These are phyloP conservation scores for Teratosphaeria pseudoeucalypti DNA, from an alignment of 2,329 filamentous ascomycete genomes.

Conservation along the genomic window DNA sequence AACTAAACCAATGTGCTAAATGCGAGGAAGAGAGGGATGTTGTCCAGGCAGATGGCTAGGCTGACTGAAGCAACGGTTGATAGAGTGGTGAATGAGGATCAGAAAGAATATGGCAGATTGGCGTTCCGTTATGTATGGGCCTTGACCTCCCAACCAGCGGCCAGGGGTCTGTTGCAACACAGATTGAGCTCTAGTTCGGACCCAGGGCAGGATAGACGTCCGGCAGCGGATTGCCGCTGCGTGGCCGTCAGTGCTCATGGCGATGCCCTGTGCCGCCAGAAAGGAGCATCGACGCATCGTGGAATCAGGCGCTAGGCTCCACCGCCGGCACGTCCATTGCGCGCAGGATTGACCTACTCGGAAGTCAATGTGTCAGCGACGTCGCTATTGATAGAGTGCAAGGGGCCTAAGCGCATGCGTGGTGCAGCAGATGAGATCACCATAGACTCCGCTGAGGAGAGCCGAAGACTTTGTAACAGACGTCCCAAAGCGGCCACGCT, in stretches of 20 bases:
- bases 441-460: not conserved
- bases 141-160: slow-evolving; percentile 8
- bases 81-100: slow-evolving; percentile 1
- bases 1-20: slow-evolving; percentile 2
- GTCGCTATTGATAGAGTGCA: slow-evolving; percentile 17
- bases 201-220: slow-evolving; percentile 11
- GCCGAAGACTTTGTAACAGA: not conserved
- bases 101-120: slow-evolving; percentile 1
- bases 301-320: slow-evolving; percentile 13
- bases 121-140: slow-evolving; percentile 17
- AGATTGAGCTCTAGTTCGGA: slow-evolving; percentile 11
- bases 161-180: slow-evolving; percentile 13
- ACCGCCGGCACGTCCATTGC: slow-evolving; percentile 11
- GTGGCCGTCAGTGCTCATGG: slow-evolving; percentile 11
- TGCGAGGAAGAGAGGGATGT: slow-evolving; percentile 9
- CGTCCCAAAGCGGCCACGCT: not conserved
- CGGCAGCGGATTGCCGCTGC: slow-evolving; percentile 12
- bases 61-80: slow-evolving; percentile 11
- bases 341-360: slow-evolving; percentile 7
- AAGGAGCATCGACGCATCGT: slow-evolving; percentile 7
- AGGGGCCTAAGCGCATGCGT: not conserved
- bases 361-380: slow-evolving; percentile 7
- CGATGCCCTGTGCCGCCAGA: slow-evolving; percentile 15
- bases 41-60: slow-evolving; percentile 25
- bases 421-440: not conserved